Percentiles rank a stretch among this genome's conserved stretches.
phyloP scores from a whole-genome alignment of 2,329 filamentous ascomycete genomes.

The Tolypocladium pustulatum region DNA sequence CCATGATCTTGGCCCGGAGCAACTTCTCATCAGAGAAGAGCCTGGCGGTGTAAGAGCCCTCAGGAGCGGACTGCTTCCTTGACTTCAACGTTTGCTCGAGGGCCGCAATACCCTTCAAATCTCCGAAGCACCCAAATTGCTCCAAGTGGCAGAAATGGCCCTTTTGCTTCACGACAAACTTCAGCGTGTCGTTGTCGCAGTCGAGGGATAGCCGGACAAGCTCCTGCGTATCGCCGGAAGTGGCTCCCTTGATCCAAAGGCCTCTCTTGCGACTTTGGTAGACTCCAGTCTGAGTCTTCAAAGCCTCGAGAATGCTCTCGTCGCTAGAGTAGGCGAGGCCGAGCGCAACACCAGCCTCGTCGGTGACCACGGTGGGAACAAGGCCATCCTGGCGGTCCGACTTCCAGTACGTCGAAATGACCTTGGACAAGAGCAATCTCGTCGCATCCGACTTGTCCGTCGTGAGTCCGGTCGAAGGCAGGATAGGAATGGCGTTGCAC shows the following conservation, averaged over 20 bases:
- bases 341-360: slow-evolving; percentile 74
- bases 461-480: slow-evolving; percentile 62
- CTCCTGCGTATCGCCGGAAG: slow-evolving; percentile 87
- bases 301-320: slow-evolving; percentile 78
- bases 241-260: slow-evolving; percentile 93
- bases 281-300: slow-evolving; percentile 69
- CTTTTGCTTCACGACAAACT: slow-evolving; percentile 82
- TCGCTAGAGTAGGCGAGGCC: slow-evolving; percentile 92
- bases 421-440: slow-evolving; percentile 48
- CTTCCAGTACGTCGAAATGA: slow-evolving; percentile 66
- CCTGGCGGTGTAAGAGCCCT: slow-evolving; percentile 85
- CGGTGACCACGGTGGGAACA: slow-evolving; percentile 81
- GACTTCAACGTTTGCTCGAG: slow-evolving; percentile 79
- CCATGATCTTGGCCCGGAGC: slow-evolving; percentile 91
- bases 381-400: slow-evolving; percentile 78
- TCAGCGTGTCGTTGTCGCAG: slow-evolving; percentile 87
- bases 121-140: slow-evolving; percentile 85
- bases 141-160: slow-evolving; percentile 92
- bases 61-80: slow-evolving; percentile 72
- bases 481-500: slow-evolving; percentile 56
- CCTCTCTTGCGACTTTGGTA: slow-evolving; percentile 95
- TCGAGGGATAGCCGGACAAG: slow-evolving; percentile 76
- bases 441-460: slow-evolving; percentile 51
- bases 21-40: slow-evolving; percentile 89
- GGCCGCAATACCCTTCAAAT: slow-evolving; percentile 68